Conservation (phyloP, 169 alveolate species). For the Perkinsus olseni region DNA sequence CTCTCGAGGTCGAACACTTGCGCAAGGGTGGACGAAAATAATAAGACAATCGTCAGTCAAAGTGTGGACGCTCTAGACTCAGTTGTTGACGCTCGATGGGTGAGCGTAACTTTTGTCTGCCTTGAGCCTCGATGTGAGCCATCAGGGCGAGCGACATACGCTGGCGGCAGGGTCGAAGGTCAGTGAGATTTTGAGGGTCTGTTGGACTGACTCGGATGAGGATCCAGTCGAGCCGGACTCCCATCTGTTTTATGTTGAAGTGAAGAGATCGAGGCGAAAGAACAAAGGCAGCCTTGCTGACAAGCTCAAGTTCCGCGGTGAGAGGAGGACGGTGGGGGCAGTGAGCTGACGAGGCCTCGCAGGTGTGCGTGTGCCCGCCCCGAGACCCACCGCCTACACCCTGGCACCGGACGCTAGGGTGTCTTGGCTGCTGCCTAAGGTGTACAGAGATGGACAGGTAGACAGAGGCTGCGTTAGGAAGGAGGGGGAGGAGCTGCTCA, state of each 20-base stretch:
- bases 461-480: neutral
- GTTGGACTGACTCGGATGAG: neutral
- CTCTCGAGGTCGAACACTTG: neutral
- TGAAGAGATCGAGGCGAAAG: neutral
- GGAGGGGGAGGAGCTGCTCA: neutral
- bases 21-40: neutral
- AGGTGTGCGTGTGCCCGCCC: neutral
- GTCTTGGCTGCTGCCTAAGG: neutral
- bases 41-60: neutral
- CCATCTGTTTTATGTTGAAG: neutral
- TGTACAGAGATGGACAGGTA: neutral
- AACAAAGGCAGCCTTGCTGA: too few relatives aligned
- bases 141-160: neutral
- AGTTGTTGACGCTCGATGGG: neutral
- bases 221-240: neutral
- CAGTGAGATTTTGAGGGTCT: neutral
- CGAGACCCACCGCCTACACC: neutral
- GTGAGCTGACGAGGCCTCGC: neutral
- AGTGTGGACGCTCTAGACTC: neutral
- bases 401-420: neutral
- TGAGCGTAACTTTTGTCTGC: neutral
- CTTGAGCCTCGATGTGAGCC: neutral
- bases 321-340: neutral
- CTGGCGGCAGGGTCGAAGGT: neutral
- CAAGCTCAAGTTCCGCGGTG: neutral